Evolutionary conservation across 2,329 filamentous ascomycete species (phyloP).

Genomic region (Zasmidium citrigriseum): DNA sequence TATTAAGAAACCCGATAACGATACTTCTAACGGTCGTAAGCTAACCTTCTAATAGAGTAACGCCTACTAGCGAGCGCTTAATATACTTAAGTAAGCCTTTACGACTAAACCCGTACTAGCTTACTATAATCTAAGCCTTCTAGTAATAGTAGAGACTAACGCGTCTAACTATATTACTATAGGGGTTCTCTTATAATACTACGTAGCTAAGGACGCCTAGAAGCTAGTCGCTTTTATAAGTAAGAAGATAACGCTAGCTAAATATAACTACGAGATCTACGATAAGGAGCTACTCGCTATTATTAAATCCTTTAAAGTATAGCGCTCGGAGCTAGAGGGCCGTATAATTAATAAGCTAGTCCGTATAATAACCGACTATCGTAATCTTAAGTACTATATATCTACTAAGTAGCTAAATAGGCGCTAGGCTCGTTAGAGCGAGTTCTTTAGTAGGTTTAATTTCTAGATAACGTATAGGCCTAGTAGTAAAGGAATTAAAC

Average conservation of each 20-base stretch:
- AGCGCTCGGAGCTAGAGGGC: background rate
- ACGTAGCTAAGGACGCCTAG: background rate
- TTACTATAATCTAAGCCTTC: background rate
- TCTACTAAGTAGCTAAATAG: background rate
- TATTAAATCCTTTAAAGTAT: conserved; percentile 1
- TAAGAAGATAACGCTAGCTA: background rate
- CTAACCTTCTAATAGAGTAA: background rate
- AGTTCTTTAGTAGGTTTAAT: background rate
- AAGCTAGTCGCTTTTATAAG: background rate
- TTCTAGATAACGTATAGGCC: background rate
- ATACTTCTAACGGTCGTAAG: no score
- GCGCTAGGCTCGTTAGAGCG: background rate
- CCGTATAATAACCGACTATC: background rate
- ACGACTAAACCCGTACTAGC: background rate
- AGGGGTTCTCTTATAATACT: background rate
- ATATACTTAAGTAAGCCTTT: background rate
- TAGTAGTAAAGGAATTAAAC: background rate
- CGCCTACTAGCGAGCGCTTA: background rate
- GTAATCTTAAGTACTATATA: conserved; percentile 7
- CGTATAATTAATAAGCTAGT: background rate
- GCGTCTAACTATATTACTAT: background rate
- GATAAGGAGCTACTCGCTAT: conserved; percentile 1
- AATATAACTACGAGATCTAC: background rate
- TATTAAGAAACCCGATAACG: background rate
- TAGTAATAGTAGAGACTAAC: background rate